These are phyloP conservation scores for Toxicodendron radicans DNA, from an alignment of 345 rosid species.

Conservation along the genomic window DNA sequence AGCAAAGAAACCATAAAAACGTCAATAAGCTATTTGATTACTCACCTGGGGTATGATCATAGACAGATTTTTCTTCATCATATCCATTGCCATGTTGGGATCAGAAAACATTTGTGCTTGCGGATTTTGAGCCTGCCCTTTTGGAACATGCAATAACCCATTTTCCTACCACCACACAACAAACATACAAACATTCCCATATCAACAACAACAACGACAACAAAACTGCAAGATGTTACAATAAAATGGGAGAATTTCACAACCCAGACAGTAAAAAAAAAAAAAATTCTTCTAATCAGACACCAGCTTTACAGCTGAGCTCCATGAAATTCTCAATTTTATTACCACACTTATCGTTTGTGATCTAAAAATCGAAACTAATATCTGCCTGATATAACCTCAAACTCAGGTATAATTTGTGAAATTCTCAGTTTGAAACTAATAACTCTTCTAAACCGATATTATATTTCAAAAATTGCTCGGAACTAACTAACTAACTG, in stretches of 20 bases:
- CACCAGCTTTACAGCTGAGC: too few species aligned
- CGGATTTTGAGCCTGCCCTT: conserved; percentile 73
- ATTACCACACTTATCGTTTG: background rate
- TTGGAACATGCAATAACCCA: conserved; percentile 84
- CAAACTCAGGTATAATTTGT: too few species aligned
- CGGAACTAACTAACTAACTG: background rate
- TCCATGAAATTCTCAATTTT: background rate
- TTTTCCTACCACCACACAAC: conserved; percentile 61
- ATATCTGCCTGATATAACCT: too few species aligned
- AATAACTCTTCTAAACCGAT: background rate
- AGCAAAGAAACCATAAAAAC: conserved; percentile 1
- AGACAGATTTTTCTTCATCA: conserved; percentile 99
- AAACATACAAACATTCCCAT: conserved; percentile 7
- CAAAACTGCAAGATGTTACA: background rate
- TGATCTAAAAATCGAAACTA: too few species aligned
- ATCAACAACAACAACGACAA: background rate
- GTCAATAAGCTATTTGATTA: background rate
- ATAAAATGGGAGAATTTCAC: too few species aligned
- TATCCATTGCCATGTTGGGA: conserved; percentile 99
- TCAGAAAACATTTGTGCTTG: conserved; percentile 99
- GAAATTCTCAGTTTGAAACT: too few species aligned
- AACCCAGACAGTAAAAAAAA: too few species aligned
- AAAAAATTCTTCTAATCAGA: too few species aligned
- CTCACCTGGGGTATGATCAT: conserved; percentile 98
- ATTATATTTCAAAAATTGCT: background rate